A percentile compares a stretch with the other conserved stretches of the same genome.
phyloP scores from a whole-genome alignment of 129 eudicot genomes.

The Solidago caesia region DNA sequence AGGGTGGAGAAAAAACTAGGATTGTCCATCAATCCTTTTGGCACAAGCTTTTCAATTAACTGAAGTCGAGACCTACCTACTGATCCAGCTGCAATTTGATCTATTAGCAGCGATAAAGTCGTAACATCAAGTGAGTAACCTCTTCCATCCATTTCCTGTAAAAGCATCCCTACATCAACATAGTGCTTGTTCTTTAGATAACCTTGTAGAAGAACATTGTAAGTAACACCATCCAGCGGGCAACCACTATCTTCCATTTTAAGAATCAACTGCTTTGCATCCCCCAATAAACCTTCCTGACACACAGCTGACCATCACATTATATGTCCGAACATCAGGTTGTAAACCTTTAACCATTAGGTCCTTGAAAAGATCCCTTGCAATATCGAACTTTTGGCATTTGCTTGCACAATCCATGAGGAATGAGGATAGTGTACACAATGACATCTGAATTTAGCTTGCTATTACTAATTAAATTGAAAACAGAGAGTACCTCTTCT shows the following conservation, averaged over 20 bases:
- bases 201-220: constrained; percentile 15
- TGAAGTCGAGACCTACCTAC: neutral
- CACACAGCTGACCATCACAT: neutral
- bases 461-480: neutral
- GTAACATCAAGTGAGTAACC: neutral
- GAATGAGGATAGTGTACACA: constrained; percentile 15
- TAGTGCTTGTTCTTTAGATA: neutral
- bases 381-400: constrained; percentile 13
- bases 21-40: constrained; percentile 2
- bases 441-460: neutral
- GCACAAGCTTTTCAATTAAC: constrained; percentile 11
- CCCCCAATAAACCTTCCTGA: neutral
- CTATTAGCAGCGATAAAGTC: neutral
- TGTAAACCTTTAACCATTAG: neutral
- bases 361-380: neutral
- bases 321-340: neutral
- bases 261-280: constrained; percentile 11
- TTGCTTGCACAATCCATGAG: constrained; percentile 18
- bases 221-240: neutral
- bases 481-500: constrained; percentile 6
- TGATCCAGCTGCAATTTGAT: neutral
- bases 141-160: neutral
- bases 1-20: neutral
- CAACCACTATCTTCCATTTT: constrained; percentile 5
- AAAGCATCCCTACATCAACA: neutral